Evolutionary conservation across 2,329 filamentous ascomycete species (phyloP).

Genomic region (Bipolaris zeicola): DNA sequence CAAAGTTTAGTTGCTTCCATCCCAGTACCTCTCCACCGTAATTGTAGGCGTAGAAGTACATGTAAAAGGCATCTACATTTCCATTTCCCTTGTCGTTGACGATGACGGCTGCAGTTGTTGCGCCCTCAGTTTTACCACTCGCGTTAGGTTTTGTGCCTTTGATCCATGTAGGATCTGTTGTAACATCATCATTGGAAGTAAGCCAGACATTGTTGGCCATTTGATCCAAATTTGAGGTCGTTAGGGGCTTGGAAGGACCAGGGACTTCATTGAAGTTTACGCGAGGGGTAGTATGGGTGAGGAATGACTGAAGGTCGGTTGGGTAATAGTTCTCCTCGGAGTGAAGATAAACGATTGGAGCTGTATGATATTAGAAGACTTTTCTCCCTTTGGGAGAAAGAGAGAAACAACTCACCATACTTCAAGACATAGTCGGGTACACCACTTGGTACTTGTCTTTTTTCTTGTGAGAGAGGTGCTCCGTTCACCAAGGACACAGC

Average conservation of each 20-base stretch:
- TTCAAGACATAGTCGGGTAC: slow-evolving; percentile 48
- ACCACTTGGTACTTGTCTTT: slow-evolving; percentile 31
- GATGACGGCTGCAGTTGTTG: slow-evolving; percentile 60
- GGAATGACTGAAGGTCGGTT: slow-evolving; percentile 51
- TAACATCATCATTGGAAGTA: slow-evolving; percentile 52
- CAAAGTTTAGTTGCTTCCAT: slow-evolving; percentile 51
- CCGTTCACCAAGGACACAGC: slow-evolving; percentile 21
- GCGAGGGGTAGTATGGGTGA: slow-evolving; percentile 50
- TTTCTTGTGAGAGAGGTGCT: slow-evolving; percentile 24
- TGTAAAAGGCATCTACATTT: slow-evolving; percentile 65
- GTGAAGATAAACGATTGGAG: slow-evolving; percentile 54
- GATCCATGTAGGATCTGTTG: slow-evolving; percentile 51
- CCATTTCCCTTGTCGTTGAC: slow-evolving; percentile 62
- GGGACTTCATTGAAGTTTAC: slow-evolving; percentile 44
- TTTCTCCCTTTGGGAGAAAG: neutral
- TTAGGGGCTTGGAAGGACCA: slow-evolving; percentile 46
- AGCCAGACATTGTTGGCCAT: slow-evolving; percentile 53
- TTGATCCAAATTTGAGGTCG: slow-evolving; percentile 51
- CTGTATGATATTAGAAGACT: slow-evolving; percentile 29
- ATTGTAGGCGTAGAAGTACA: slow-evolving; percentile 66
- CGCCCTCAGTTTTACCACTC: slow-evolving; percentile 57
- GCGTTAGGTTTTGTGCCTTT: slow-evolving; percentile 60
- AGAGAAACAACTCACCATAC: slow-evolving; percentile 39
- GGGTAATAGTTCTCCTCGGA: slow-evolving; percentile 52
- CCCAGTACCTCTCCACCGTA: slow-evolving; percentile 59